Conservation (phyloP, 2,329 filamentous ascomycete genomes). For the Phyllosticta ampelicida region DNA sequence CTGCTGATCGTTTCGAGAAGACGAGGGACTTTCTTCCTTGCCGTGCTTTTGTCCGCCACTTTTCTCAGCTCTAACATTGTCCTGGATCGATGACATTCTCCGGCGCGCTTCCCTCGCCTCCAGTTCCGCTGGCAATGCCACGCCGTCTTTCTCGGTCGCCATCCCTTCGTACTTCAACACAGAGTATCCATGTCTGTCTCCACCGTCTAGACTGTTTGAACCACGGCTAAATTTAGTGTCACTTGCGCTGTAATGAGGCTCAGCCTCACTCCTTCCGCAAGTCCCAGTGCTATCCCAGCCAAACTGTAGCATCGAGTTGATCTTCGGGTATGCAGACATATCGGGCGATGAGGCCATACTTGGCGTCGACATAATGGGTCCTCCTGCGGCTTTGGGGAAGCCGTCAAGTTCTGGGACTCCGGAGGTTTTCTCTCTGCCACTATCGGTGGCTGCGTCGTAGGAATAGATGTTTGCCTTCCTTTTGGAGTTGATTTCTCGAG, state of each 20-base stretch:
- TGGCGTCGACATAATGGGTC: background rate
- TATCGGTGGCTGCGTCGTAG: background rate
- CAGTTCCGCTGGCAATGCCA: background rate
- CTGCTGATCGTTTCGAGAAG: background rate
- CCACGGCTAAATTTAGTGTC: background rate
- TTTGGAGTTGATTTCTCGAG: background rate
- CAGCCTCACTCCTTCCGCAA: background rate
- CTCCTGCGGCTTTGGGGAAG: conserved; percentile 1
- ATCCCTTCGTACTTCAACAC: background rate
- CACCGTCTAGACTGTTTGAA: background rate
- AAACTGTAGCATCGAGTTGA: background rate
- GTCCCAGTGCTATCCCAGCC: background rate
- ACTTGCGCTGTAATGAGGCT: background rate
- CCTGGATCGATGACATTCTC: background rate
- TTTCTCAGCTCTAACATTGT: background rate
- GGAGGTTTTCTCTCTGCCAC: background rate
- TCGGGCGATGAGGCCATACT: background rate
- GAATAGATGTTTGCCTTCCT: too few relatives aligned
- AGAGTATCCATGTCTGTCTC: background rate
- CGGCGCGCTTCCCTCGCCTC: background rate
- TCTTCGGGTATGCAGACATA: background rate
- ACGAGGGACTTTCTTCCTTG: background rate
- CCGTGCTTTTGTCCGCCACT: background rate
- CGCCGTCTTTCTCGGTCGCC: background rate
- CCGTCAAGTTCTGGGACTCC: conserved; percentile 3